Evolutionary conservation across 2,329 filamentous ascomycete genomes (phyloP), one percentile per base, ranked within the genome.

Genomic region (Sphaerostilbella broomeana): DNA sequence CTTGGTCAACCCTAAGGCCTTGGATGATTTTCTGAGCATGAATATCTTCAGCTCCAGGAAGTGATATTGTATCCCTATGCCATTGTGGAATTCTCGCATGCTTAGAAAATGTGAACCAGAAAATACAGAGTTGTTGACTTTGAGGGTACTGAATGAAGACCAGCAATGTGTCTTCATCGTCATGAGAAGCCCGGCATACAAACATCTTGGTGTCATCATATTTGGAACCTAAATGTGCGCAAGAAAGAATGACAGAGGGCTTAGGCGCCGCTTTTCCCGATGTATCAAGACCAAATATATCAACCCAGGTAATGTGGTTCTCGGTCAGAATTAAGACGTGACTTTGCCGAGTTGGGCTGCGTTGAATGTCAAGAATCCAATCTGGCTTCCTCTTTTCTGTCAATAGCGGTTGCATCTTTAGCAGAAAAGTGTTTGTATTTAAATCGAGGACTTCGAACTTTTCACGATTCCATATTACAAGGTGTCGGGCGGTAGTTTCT

Each of bases 301-400:
- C 61, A n/a, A 77, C 47, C 61, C 73, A 66, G 22, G 70, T 60
- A 1, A 83, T 40, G 19, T 62, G 62, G 1, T 63, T 63, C 10
- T 67, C 69, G 1, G 79, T 85, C 30, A 85, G 59, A 8, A 84
- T 60, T 41, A 79, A 74, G 2, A 78, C 50, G n/a, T 75, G 68
- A 18, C 64, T 61, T 5, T 63, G 59, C 38, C 70, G 61, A 3
- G 57, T 51, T 1, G 69, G 67, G 42, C 73, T 73, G 7, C 58
- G 50, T 46, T 68, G 67, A 2, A 79, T 52, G 50, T 83, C 73
- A 42, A 86, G 54, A 33, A 86, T 72, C 12, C 47, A 51, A 35
- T 68, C 65, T 17, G 52, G 46, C 2, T 50, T 56, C 8, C 31
- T 40, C 29, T 46, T 53, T 15, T 50, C 43, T 9, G 52, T 44